phyloP scores from a whole-genome alignment of 1,139 yeast genomes.

The Lodderomyces oxycetoniae region DNA sequence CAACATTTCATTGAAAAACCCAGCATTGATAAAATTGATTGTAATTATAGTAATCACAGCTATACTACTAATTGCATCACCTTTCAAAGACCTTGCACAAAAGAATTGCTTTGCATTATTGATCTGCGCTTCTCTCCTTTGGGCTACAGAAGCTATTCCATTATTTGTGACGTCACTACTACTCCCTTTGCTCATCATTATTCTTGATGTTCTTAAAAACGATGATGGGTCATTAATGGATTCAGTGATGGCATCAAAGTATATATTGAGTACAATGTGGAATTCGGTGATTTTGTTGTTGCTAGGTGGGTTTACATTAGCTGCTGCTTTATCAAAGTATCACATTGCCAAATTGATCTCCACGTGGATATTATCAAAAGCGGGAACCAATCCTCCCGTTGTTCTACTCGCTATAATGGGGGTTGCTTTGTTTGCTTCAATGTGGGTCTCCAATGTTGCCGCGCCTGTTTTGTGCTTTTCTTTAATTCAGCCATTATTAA shows the following conservation, averaged over 20 bases:
- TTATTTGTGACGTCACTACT: slow-evolving; percentile 62
- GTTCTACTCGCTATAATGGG: slow-evolving; percentile 62
- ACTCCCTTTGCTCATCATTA: slow-evolving; percentile 56
- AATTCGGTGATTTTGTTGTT: slow-evolving; percentile 66
- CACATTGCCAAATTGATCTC: slow-evolving; percentile 66
- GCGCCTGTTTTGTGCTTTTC: slow-evolving; percentile 73
- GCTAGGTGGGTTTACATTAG: slow-evolving; percentile 69
- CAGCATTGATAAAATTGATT: slow-evolving; percentile 43
- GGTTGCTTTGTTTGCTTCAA: slow-evolving; percentile 63
- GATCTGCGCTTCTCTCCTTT: slow-evolving; percentile 62
- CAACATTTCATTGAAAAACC: slow-evolving; percentile 36
- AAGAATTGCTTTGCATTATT: slow-evolving; percentile 64
- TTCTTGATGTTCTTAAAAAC: slow-evolving; percentile 53
- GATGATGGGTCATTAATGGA: slow-evolving; percentile 51
- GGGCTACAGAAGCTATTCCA: slow-evolving; percentile 75
- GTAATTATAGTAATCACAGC: slow-evolving; percentile 44
- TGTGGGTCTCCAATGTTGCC: slow-evolving; percentile 80
- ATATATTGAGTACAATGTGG: slow-evolving; percentile 63
- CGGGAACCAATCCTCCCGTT: slow-evolving; percentile 63
- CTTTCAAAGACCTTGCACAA: slow-evolving; percentile 57
- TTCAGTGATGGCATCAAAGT: slow-evolving; percentile 52
- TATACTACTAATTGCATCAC: slow-evolving; percentile 46
- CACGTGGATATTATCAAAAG: slow-evolving; percentile 57
- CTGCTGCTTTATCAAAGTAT: slow-evolving; percentile 68
- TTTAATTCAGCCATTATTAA: slow-evolving; percentile 57